These are phyloP conservation scores for Abelmoschus esculentus DNA, from an alignment of 345 rosid species.

Conservation along the genomic window DNA sequence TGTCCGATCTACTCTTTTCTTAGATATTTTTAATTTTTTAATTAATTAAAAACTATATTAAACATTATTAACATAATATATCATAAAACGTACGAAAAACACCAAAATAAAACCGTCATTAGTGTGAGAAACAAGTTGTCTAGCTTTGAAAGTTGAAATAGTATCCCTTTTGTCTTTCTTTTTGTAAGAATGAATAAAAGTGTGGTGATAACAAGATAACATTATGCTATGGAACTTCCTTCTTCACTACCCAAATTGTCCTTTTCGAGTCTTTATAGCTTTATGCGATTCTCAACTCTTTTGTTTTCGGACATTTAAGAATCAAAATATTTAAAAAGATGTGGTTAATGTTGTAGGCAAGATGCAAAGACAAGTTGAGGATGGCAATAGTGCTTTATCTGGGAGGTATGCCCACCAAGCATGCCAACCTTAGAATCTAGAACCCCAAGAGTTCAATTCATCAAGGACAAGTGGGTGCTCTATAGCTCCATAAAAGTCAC, in stretches of 20 bases:
- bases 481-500: not conserved
- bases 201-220: not conserved
- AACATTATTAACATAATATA: no score
- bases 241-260: not conserved
- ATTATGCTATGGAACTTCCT: not conserved
- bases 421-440: not conserved
- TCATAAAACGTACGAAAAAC: no score
- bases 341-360: conserved; percentile 9
- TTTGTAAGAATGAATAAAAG: conserved; percentile 5
- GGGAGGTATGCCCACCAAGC: not conserved
- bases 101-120: no score
- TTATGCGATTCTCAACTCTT: conserved; percentile 10
- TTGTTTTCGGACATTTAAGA: not conserved
- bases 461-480: not conserved
- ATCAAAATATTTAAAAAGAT: not conserved
- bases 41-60: no score
- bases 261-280: not conserved
- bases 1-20: no score
- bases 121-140: not conserved
- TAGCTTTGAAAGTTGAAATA: not conserved
- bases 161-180: conserved; percentile 2
- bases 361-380: conserved; percentile 5
- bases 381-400: not conserved
- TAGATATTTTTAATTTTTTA: no score
- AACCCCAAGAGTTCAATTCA: not conserved